Evolutionary conservation across 148 eudicot genomes (phyloP).

Genomic region (Simmondsia chinensis): DNA sequence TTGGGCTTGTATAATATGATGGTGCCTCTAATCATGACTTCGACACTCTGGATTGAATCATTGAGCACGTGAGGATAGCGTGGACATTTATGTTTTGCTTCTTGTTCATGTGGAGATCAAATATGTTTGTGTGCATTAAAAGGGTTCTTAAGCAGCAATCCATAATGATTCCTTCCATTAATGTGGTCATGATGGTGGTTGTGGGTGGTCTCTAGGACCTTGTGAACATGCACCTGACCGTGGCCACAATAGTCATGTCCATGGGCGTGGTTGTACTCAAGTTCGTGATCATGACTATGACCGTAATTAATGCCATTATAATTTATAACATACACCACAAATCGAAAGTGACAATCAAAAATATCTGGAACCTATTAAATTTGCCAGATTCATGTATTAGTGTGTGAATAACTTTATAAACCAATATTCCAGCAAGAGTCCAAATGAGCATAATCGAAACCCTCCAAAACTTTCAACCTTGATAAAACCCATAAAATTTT

Average conservation of each 20-base stretch:
- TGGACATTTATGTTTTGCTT: slow-evolving; percentile 62
- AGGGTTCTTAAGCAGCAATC: slow-evolving; percentile 33
- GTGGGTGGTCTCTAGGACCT: slow-evolving; percentile 20
- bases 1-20: slow-evolving; percentile 82
- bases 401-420: slow-evolving; percentile 68
- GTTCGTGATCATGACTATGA: slow-evolving; percentile 77
- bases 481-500: slow-evolving; percentile 83
- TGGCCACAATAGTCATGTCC: too few species aligned
- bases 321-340: slow-evolving; percentile 64
- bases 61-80: slow-evolving; percentile 88
- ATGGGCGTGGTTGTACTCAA: slow-evolving; percentile 45
- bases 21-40: slow-evolving; percentile 97
- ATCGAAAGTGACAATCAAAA: slow-evolving; percentile 70
- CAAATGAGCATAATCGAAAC: slow-evolving; percentile 87
- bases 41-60: slow-evolving; percentile 87
- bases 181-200: slow-evolving; percentile 7
- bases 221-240: slow-evolving; percentile 7
- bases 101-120: too few species aligned
- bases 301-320: slow-evolving; percentile 63
- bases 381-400: slow-evolving; percentile 53
- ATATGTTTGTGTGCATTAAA: slow-evolving; percentile 18
- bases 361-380: slow-evolving; percentile 77
- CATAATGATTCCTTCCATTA: slow-evolving; percentile 22
- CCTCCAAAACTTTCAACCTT: slow-evolving; percentile 84
- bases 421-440: slow-evolving; percentile 84